A percentile compares a stretch with the other conserved stretches of the same genome.
Evolutionary conservation across 202 grass and related monocot genomes (phyloP).

Genomic region (Cymbopogon flexuosus): DNA sequence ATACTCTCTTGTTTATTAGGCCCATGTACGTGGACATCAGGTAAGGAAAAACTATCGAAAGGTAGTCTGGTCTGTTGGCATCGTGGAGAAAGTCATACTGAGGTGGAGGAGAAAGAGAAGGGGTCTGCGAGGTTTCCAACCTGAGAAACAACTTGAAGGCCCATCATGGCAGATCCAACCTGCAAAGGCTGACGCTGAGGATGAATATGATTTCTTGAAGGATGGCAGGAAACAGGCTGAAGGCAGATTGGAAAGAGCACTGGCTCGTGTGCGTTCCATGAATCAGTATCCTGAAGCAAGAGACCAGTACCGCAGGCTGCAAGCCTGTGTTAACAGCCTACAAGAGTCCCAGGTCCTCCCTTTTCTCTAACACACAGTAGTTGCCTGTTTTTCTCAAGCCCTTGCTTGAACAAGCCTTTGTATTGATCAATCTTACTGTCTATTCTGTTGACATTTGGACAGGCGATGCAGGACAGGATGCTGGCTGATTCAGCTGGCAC

Average conservation of each 20-base stretch:
- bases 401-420: background rate
- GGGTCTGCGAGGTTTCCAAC: constrained; percentile 58
- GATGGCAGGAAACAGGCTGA: constrained; percentile 88
- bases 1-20: constrained; percentile 48
- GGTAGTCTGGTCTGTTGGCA: constrained; percentile 81
- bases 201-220: constrained; percentile 80
- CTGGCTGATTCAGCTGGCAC: constrained; percentile 34
- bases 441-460: constrained; percentile 18
- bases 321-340: constrained; percentile 45
- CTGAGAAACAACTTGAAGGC: constrained; percentile 62
- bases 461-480: constrained; percentile 57
- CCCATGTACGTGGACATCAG: constrained; percentile 90
- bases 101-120: constrained; percentile 87
- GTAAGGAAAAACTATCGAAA: constrained; percentile 77
- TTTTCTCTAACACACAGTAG: background rate
- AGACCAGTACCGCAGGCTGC: constrained; percentile 83
- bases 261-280: constrained; percentile 89
- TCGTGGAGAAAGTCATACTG: constrained; percentile 84
- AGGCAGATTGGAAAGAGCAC: constrained; percentile 73
- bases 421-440: background rate
- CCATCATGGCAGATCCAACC: constrained; percentile 49
- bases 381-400: background rate
- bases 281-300: constrained; percentile 96
- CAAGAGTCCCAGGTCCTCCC: constrained; percentile 50
- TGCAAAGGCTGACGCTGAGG: constrained; percentile 45